Evolutionary conservation across 192 early-diverging fungal genomes (phyloP), one percentile per base, ranked within the genome.

Genomic region (Linnemannia elongata): DNA sequence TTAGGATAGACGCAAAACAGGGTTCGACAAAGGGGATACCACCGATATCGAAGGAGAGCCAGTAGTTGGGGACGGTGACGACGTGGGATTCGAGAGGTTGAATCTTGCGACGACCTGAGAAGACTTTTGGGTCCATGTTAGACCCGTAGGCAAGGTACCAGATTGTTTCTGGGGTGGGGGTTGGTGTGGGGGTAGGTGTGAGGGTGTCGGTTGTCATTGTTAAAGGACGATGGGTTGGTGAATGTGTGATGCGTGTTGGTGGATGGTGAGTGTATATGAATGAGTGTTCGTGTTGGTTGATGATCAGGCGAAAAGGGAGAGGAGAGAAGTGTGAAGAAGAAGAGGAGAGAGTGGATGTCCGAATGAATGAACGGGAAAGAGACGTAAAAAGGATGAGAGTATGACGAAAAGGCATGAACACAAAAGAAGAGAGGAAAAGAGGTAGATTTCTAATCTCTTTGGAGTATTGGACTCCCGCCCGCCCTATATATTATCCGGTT

Each of bases 121-220:
- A 74, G 47, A 80, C 78, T 36, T 86, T 86, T 63, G 79, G 79
- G 12, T 78, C 72, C 83, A 89, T 85, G 75, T 89, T 86, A 47
- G 81, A 82, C 6, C 88, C 88, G 15, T 86, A 89, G 45, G 78
- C 84, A 0, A 86, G 71, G 42, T 86, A 86, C 78, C 79, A 86
- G 36, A 86, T 57, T 9, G 80, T 72, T 18, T 72, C 54, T 70
- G 38, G 60, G 66, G 27, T 15, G 1, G 60, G 6, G n/a, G 22
- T 68, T 45, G 42, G 52, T 4, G 76, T 52, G 8, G 47, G 22
- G 76, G 63, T 8, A 44, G 60, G 18, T 42, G 76, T 35, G 47
- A 68, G 44, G 13, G 30, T 30, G 35, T n/a, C 41, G 18, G 39
- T 66, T 8, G 69, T 69, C 41, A 54, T 27, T 36, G 35, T 71